Conservation (phyloP, 2,329 filamentous ascomycete genomes). For the Biscogniauxia sp. region DNA sequence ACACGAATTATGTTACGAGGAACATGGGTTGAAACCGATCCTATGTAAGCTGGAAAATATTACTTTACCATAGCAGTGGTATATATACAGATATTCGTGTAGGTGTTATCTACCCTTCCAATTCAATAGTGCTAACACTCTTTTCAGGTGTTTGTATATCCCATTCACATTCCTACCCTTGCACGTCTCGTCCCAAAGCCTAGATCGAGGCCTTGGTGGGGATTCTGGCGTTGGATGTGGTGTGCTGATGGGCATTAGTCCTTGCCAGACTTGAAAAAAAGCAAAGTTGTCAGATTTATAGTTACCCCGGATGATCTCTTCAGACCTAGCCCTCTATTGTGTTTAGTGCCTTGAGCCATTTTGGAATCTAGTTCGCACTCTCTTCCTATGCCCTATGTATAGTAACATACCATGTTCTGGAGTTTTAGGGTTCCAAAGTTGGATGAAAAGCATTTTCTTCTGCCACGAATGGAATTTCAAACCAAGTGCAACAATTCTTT, state of each 20-base stretch:
- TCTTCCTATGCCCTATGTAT: too few species aligned
- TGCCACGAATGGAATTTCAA: background rate
- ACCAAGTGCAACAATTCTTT: background rate
- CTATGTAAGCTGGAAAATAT: too few species aligned
- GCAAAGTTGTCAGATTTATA: background rate
- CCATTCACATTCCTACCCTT: background rate
- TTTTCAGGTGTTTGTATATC: background rate
- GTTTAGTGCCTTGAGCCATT: background rate
- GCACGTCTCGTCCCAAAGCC: background rate
- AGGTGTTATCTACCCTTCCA: too few species aligned
- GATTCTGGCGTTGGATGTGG: background rate
- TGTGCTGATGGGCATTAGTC: background rate
- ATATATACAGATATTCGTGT: too few species aligned
- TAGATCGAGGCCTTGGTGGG: background rate
- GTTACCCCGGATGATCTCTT: background rate
- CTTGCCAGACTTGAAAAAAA: background rate
- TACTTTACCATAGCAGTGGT: too few species aligned
- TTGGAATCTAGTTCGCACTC: too few species aligned
- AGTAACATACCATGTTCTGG: too few species aligned
- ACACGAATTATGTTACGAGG: too few species aligned
- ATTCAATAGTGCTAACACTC: background rate
- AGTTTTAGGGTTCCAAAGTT: too few species aligned
- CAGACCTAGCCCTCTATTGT: background rate
- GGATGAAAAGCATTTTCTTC: background rate
- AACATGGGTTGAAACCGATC: too few species aligned